Evolutionary conservation across 2,329 filamentous ascomycete genomes (phyloP).

Genomic region (Microsporum ferrugineum): DNA sequence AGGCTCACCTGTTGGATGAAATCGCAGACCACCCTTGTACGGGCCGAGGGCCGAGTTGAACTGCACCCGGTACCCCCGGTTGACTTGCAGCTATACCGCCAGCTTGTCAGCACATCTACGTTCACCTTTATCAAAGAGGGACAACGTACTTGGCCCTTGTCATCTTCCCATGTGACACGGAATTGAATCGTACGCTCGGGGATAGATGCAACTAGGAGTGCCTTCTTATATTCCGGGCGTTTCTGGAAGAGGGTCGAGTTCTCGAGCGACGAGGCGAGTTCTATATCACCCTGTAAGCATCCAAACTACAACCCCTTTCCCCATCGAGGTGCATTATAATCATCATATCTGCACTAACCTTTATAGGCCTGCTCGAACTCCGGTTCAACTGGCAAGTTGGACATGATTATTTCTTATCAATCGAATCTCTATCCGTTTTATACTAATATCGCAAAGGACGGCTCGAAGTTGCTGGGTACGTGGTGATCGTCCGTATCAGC

Average conservation of each 20-base stretch:
- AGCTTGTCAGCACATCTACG: neutral
- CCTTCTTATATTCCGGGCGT: constrained; percentile 87
- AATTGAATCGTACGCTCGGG: constrained; percentile 96
- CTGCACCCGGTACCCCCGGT: constrained; percentile 91
- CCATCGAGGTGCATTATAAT: neutral
- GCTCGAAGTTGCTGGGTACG: neutral
- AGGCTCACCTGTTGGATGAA: constrained; percentile 61
- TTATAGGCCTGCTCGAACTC: constrained; percentile 99
- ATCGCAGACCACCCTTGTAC: constrained; percentile 93
- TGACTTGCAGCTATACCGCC: constrained; percentile 59
- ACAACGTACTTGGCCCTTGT: constrained; percentile 51
- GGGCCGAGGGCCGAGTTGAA: constrained; percentile 97
- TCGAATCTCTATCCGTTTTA: neutral
- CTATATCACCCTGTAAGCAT: constrained; percentile 36
- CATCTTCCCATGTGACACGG: constrained; percentile 93
- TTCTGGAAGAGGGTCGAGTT: constrained; percentile 85
- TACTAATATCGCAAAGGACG: neutral
- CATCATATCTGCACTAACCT: constrained; percentile 44
- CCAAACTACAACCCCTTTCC: neutral
- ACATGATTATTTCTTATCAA: constrained; percentile 44
- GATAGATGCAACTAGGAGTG: constrained; percentile 74
- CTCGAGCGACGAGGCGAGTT: constrained; percentile 90
- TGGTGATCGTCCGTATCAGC: neutral
- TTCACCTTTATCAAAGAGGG: constrained; percentile 7
- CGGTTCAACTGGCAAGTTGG: constrained; percentile 75